phyloP scores from a whole-genome alignment of 495 filamentous ascomycete genomes.

The Podospora tetraspora region DNA sequence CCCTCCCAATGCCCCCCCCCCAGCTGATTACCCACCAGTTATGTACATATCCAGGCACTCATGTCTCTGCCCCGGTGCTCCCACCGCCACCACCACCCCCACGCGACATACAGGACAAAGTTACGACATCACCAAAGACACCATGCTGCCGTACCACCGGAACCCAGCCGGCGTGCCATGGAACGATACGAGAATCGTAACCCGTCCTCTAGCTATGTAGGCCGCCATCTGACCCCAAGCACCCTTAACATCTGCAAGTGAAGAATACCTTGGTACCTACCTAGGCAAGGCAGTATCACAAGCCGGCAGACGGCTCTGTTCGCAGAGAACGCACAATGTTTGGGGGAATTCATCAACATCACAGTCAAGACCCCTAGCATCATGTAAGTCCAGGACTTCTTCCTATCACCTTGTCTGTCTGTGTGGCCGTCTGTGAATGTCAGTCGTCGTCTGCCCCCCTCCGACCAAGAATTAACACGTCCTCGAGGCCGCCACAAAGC shows the following conservation, averaged over 20 bases:
- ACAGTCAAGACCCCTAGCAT: background rate
- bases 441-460: background rate
- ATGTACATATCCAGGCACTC: background rate
- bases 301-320: too few relatives aligned
- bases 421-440: background rate
- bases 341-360: background rate
- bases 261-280: too few relatives aligned
- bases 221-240: too few relatives aligned
- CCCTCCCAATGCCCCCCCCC: too few relatives aligned
- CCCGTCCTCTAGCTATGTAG: too few relatives aligned
- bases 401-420: background rate
- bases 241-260: too few relatives aligned
- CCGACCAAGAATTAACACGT: background rate
- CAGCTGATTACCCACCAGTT: background rate
- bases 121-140: background rate
- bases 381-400: background rate
- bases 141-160: background rate
- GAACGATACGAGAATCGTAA: background rate
- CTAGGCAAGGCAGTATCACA: too few relatives aligned
- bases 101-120: background rate
- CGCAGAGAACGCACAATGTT: too few relatives aligned
- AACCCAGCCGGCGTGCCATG: background rate
- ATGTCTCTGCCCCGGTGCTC: background rate
- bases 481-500: background rate
- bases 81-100: too few relatives aligned